Conservation (phyloP, 805 yeast genomes). For the Debaryomyces prosopidis region DNA sequence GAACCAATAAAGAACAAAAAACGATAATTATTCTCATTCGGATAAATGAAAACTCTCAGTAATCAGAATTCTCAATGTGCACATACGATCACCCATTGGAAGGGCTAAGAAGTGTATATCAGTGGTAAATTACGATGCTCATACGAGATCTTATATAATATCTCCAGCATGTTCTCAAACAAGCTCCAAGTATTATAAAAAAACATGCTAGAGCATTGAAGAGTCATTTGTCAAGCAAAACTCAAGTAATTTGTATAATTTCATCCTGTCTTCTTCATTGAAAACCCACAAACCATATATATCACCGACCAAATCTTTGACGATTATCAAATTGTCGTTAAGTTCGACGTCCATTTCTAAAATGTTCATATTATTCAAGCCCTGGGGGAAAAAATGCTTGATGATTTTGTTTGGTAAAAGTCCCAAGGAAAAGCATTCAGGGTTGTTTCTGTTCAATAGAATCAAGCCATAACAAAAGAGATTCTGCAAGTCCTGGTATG, state of each 20-base stretch:
- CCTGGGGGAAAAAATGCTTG: constrained; percentile 41
- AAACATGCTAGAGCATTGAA: constrained; percentile 1
- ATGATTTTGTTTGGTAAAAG: constrained; percentile 56
- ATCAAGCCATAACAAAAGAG: constrained; percentile 67
- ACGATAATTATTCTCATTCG: no score
- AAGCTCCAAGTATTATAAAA: neutral
- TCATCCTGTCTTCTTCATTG: constrained; percentile 63
- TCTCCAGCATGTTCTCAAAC: neutral
- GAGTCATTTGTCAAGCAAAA: constrained; percentile 39
- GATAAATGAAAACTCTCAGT: no score
- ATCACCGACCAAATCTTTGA: constrained; percentile 66
- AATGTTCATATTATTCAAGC: constrained; percentile 27
- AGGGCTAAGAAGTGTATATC: no score
- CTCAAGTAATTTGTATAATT: constrained; percentile 49
- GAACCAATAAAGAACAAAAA: no score
- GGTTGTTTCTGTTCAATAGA: constrained; percentile 64
- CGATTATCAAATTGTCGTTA: constrained; percentile 67
- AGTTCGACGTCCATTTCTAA: constrained; percentile 64
- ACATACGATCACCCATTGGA: no score
- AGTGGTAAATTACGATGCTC: no score
- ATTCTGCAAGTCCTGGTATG: constrained; percentile 37
- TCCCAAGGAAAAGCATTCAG: constrained; percentile 73
- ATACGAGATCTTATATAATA: no score
- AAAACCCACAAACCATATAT: constrained; percentile 81
- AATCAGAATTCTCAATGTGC: no score